Evolutionary conservation across 768 basidiomycete species (phyloP), one percentile per base, ranked within the genome.

Genomic region (Collybia mongolica): DNA sequence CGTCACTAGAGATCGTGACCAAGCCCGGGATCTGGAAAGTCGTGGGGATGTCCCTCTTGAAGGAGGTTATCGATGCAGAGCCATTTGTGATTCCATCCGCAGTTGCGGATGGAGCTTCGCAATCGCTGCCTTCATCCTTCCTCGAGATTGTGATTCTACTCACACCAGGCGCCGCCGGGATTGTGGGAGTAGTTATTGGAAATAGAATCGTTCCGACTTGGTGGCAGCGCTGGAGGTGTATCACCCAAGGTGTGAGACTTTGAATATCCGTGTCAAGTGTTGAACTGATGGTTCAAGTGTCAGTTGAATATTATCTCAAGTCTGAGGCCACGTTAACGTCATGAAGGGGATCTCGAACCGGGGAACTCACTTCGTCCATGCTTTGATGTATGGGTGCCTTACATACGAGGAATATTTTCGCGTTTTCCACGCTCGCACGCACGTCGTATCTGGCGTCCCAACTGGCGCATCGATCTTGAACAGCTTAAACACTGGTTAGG

Each of bases 391-490:
- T 46, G 0, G 11, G 4, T 1, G 29, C 44, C 18, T 35, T 46
- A 15, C 32, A 46, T 9, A 46, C 17, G 14, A 46, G 17, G 7
- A 26, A 7, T 3, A 26, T 7, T 19, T 5, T 35, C 15, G 23
- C 44, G 2, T 3, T 29, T 36, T 20, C 19, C 15, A 35, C 29
- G 15, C 37, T 46, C 14, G 44, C 29, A 18, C 41, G 61, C 11
- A 72, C 71, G 12, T 74, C 74, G 40, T 74, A 73, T 6, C 56
- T 57, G 0, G 71, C 68, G 24, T 46, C 58, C 73, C 74, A 76
- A 22, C 58, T 65, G 1, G 72, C 71, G 11, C 32, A 32, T 32
- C 11, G 32, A 14, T 32, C 32, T 32, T 9, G 6, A 3, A 32
- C 7, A 3, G 32, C 6, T 52, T 58, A 3, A 44, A 44, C 0